Percentiles rank a stretch among this genome's conserved stretches.
Evolutionary conservation across 768 basidiomycete species (phyloP).

Genomic region (Pluteus cervinus): DNA sequence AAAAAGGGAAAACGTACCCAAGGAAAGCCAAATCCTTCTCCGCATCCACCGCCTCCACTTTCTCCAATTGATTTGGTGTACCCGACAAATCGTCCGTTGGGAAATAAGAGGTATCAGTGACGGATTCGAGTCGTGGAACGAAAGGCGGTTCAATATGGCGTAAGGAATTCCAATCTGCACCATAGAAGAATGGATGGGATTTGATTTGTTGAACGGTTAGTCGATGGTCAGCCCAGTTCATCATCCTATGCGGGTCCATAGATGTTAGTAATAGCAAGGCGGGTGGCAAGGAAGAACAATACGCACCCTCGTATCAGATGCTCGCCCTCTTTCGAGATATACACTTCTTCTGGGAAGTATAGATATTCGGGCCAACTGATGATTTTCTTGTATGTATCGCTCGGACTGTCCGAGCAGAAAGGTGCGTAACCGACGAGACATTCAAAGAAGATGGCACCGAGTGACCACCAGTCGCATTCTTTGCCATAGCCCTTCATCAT

Average conservation of each 20-base stretch:
- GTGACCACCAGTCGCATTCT: slow-evolving; percentile 99
- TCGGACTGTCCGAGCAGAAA: slow-evolving; percentile 95
- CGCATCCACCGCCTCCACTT: slow-evolving; percentile 54
- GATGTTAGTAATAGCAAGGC: slow-evolving; percentile 6
- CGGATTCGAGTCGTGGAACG: slow-evolving; percentile 86
- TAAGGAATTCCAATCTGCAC: slow-evolving; percentile 90
- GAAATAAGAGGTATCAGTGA: slow-evolving; percentile 95
- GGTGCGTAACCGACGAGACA: slow-evolving; percentile 97
- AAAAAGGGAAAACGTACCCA: slow-evolving; percentile 33
- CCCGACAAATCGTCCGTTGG: slow-evolving; percentile 88
- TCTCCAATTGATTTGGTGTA: slow-evolving; percentile 52
- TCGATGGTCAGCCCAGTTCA: slow-evolving; percentile 76
- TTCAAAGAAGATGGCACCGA: slow-evolving; percentile 99
- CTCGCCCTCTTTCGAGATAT: slow-evolving; percentile 87
- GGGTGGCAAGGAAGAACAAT: not conserved
- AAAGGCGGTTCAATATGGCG: slow-evolving; percentile 95
- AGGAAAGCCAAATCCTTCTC: slow-evolving; percentile 68
- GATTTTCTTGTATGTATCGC: slow-evolving; percentile 98
- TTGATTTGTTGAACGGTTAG: slow-evolving; percentile 84
- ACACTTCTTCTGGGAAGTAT: slow-evolving; percentile 92
- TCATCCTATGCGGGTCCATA: slow-evolving; percentile 49
- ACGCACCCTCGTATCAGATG: slow-evolving; percentile 80
- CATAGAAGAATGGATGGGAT: slow-evolving; percentile 88
- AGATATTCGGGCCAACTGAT: slow-evolving; percentile 92
- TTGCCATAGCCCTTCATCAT: slow-evolving; percentile 95